Evolutionary conservation across 2,329 filamentous ascomycete species (phyloP), one percentile per base, ranked within the genome.

Genomic region (Purpureocillium takamizusanense): DNA sequence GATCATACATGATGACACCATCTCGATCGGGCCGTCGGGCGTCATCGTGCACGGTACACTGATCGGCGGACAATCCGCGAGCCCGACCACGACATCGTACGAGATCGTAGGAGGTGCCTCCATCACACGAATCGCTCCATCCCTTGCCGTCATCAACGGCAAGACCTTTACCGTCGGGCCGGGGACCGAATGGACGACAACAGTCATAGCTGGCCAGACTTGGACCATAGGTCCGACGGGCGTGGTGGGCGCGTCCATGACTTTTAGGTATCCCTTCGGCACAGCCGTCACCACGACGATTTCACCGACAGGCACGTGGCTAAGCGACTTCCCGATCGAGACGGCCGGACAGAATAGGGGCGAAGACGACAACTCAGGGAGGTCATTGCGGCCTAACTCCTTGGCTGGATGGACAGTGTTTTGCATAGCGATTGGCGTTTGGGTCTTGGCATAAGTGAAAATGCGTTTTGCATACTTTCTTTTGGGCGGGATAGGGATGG

Each of bases 61-160:
- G 1, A 40, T 74, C 0, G 70, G 70, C 14, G 71, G 70, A 0
- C 44, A 52, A 3, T 41, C 48, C 1, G 69, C 63, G 12, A 45
- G 48, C 3, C 36, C 52, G 2, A 54, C 51, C 2, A 59, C 57
- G 11, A 69, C 65, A 1, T 55, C 59, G 3, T 66, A 62, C 48
- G 67, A 66, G 32, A 63, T 74, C 39, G 62, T 72, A 8, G 72
- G 72, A 37, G 72, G 72, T 10, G 70, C 65, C 13, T 74, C 72
- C 3, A 58, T 76, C 37, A 72, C 69, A 13, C 62, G 69, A 46
- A 47, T 74, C 8, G 66, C 64, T n/a, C 54, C 66, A 1, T 69
- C 64, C 3, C 55, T 66, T 11, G 63, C 72, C 2, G 62, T 78
- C 21, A 59, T 81, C 35, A 57, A 62, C 28, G 67, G 67, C 27